These are phyloP conservation scores for Aegilops bicornis DNA, from an alignment of 176 grass and related monocot genomes.

Conservation along the genomic window DNA sequence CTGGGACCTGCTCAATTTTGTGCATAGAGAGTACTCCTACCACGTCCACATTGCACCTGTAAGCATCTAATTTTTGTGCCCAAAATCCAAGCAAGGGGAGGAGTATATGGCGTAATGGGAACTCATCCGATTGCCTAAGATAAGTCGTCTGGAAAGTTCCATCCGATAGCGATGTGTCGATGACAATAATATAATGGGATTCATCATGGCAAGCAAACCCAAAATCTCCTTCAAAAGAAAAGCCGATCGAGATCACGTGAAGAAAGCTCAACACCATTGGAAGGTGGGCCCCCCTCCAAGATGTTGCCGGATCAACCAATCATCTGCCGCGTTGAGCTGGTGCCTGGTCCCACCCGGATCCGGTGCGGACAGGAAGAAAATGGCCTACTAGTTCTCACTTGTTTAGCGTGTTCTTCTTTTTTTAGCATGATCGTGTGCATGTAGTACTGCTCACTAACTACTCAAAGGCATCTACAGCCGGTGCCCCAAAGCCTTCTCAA, in stretches of 20 bases:
- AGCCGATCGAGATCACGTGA: constrained; percentile 37
- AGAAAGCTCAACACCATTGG: constrained; percentile 31
- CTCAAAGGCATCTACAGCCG: too few relatives aligned
- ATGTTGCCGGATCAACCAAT: constrained; percentile 23
- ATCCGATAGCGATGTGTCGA: neutral
- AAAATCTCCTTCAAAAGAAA: constrained; percentile 9
- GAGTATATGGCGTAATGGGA: neutral
- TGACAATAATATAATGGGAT: constrained; percentile 11
- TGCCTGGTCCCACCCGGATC: neutral
- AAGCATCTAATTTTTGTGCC: neutral
- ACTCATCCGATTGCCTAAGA: neutral
- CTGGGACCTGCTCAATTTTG: too few relatives aligned
- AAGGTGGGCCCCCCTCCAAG: constrained; percentile 24
- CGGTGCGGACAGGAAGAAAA: neutral
- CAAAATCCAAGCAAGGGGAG: neutral
- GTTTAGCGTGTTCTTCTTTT: too few relatives aligned
- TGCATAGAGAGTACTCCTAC: too few relatives aligned
- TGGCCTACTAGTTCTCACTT: too few relatives aligned
- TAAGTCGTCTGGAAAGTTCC: constrained; percentile 33
- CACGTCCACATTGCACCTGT: too few relatives aligned
- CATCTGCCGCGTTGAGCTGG: neutral
- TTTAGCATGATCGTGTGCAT: too few relatives aligned
- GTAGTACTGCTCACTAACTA: too few relatives aligned
- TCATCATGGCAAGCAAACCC: constrained; percentile 13
- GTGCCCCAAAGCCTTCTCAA: too few relatives aligned